A percentile compares a stretch with the other conserved stretches of the same genome.
These are phyloP conservation scores for Arthrinium puccinioides DNA, from an alignment of 2,329 filamentous ascomycete genomes.

Conservation along the genomic window DNA sequence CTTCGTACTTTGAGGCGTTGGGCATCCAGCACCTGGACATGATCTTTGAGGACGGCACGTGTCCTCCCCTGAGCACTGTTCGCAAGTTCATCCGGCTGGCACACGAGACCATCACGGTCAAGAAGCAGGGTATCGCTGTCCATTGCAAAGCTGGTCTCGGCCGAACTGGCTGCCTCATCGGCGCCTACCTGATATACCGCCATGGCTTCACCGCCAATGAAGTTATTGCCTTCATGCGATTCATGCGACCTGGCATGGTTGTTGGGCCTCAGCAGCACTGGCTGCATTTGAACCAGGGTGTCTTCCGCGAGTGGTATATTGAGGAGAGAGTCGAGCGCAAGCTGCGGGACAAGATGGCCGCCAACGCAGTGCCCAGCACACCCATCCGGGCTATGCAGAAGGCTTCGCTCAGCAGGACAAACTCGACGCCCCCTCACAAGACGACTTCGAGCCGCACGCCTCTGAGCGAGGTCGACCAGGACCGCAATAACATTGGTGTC, in stretches of 20 bases:
- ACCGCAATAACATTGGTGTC: conserved; percentile 58
- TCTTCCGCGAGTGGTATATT: conserved; percentile 98
- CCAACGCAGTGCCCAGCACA: conserved; percentile 41
- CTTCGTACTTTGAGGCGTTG: conserved; percentile 92
- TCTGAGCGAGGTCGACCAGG: conserved; percentile 88
- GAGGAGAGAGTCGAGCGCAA: conserved; percentile 74
- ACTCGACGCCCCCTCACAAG: conserved; percentile 78
- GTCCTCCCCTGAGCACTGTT: conserved; percentile 81
- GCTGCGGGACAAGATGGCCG: conserved; percentile 51
- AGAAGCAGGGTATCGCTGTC: conserved; percentile 89
- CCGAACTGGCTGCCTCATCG: conserved; percentile 91
- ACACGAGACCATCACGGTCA: conserved; percentile 86
- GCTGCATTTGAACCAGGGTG: conserved; percentile 93
- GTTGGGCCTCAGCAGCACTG: conserved; percentile 98
- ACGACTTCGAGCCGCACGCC: conserved; percentile 71
- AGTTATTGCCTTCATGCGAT: conserved; percentile 96
- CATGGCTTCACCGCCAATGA: conserved; percentile 97
- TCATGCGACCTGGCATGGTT: conserved; percentile 98
- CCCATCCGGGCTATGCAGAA: conserved; percentile 57
- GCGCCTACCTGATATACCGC: conserved; percentile 94
- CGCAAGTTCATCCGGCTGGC: conserved; percentile 91
- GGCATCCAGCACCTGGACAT: conserved; percentile 96
- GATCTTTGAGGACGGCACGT: conserved; percentile 99
- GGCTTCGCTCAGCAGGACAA: conserved; percentile 47
- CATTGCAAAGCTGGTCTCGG: conserved; percentile 98